Evolutionary conservation across 129 eudicot species (phyloP), one percentile per base, ranked within the genome.

Genomic region (Cynara cardunculus): DNA sequence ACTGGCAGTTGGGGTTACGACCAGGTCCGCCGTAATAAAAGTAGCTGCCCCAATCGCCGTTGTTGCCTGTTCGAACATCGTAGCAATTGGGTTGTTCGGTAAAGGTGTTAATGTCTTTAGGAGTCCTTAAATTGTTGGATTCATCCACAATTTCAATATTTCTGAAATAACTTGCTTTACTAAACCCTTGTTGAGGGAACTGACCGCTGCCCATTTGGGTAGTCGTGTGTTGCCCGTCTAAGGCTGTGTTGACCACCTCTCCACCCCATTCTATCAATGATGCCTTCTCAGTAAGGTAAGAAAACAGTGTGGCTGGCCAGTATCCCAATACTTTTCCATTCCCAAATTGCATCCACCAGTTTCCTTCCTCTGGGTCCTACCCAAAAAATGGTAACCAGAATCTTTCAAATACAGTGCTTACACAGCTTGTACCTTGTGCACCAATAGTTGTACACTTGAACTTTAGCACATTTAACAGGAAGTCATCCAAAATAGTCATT

Each of bases 271-370:
- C 94, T 16, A 93, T 82, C 85, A 89, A 75, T 12, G 96, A 85
- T 0, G 98, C 98, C 62, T 90, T 88, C 25, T 89, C 92, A 1
- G 84, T 35, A 37, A 93, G 77, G 86, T 90, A 82, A 1, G 96
- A 89, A 77, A 93, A 90, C 59, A 93, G 28, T 35, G 70, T 86
- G 1, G 88, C 84, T 16, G 97, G 97, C 97, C 97, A 93, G 62
- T 93, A 93, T 35, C 97, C 97, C 10, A 93, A 71, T 69, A 92
- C 97, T 70, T 90, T 78, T 72, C 83, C 89, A 28, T 86, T 90
- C 49, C 97, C 97, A 86, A 88, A 93, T 73, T 92, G 94, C 95
- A 92, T 85, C 97, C 97, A 92, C 97, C 97, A 92, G 73, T 92
- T 85, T 2, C 97, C 97, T 69, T 90, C 97, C 30, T 84, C 83